Percentiles rank a stretch among this genome's conserved stretches.
Evolutionary conservation across 192 early-diverging fungal genomes (phyloP).

Genomic region (Mortierella hygrophila): DNA sequence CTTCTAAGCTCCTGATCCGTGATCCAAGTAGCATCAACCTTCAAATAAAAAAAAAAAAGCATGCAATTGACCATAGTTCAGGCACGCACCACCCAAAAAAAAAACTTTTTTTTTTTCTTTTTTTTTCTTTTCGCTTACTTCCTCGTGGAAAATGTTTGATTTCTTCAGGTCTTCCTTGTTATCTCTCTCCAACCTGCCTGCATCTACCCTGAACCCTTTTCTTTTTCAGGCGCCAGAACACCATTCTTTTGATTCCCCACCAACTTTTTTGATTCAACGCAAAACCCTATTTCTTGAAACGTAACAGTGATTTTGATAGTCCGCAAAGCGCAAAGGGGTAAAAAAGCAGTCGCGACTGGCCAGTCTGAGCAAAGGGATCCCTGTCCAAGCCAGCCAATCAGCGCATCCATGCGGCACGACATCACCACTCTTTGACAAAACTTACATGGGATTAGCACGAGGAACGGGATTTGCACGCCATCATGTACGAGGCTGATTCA

Average conservation of each 20-base stretch:
- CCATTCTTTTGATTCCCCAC: not conserved
- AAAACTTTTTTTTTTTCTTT: not conserved
- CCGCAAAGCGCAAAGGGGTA: not conserved
- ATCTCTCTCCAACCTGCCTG: not conserved
- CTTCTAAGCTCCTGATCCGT: not conserved
- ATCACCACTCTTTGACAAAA: not conserved
- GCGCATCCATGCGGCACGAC: not conserved
- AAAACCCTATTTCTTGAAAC: constrained; percentile 5
- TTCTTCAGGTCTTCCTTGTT: not conserved
- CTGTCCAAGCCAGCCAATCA: constrained; percentile 19
- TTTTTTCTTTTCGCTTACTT: not conserved
- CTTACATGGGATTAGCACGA: not conserved
- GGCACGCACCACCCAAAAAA: not conserved
- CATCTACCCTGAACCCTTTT: not conserved
- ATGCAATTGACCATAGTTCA: not conserved
- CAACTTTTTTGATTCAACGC: not conserved
- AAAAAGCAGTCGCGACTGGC: not conserved
- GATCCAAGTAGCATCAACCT: not conserved
- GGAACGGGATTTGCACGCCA: not conserved
- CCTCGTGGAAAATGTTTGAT: not conserved
- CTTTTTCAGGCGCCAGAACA: constrained; percentile 1
- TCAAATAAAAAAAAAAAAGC: not conserved
- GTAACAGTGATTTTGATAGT: not conserved
- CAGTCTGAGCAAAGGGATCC: not conserved
- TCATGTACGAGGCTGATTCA: too few species aligned